These are phyloP conservation scores for Fusarium nurragi DNA, from an alignment of 2,329 filamentous ascomycete species.

Conservation along the genomic window DNA sequence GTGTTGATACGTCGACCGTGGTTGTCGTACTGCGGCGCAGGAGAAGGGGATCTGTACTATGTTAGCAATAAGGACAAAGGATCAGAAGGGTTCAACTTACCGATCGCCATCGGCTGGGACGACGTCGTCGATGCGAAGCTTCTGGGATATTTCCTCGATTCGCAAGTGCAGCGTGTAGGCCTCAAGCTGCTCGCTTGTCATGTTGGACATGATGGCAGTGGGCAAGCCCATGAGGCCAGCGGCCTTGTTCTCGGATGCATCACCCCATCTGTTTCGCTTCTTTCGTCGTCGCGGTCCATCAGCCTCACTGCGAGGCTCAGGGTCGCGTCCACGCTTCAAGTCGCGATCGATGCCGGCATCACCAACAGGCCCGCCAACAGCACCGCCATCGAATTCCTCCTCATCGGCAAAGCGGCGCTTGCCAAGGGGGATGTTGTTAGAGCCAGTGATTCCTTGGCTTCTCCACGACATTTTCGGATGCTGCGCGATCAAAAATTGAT, in stretches of 20 bases:
- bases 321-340: constrained; percentile 90
- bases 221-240: constrained; percentile 97
- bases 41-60: constrained; percentile 83
- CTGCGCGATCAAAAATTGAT: constrained; percentile 7
- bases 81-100: constrained; percentile 61
- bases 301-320: constrained; percentile 73
- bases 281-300: constrained; percentile 91
- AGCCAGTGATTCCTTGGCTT: constrained; percentile 89
- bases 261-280: constrained; percentile 99
- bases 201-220: constrained; percentile 94
- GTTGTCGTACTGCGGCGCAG: constrained; percentile 97
- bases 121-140: constrained; percentile 98
- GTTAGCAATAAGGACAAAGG: constrained; percentile 18
- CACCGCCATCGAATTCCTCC: constrained; percentile 49
- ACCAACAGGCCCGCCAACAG: constrained; percentile 49
- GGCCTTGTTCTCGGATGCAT: constrained; percentile 97
- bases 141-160: constrained; percentile 99
- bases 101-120: constrained; percentile 95
- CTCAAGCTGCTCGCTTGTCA: constrained; percentile 98
- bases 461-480: constrained; percentile 68
- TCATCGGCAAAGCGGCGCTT: constrained; percentile 79
- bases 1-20: constrained; percentile 99
- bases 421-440: constrained; percentile 96
- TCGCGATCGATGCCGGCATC: constrained; percentile 57
- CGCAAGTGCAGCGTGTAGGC: constrained; percentile 95